A percentile compares a stretch with the other conserved stretches of the same genome.
These are phyloP conservation scores for Musa acuminata DNA, from an alignment of 176 grass and related monocot genomes.

Conservation along the genomic window DNA sequence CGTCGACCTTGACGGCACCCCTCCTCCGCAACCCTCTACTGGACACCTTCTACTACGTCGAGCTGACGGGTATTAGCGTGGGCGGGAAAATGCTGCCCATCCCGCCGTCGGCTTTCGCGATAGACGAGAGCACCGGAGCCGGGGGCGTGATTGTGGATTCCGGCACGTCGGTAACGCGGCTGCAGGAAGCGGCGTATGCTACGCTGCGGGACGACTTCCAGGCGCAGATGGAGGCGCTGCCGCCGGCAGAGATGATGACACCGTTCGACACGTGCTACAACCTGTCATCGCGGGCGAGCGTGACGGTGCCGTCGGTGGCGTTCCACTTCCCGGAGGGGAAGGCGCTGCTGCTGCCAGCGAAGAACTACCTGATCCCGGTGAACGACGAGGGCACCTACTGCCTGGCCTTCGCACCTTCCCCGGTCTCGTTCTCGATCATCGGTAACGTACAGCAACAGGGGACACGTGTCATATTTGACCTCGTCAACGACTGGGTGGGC, in stretches of 20 bases:
- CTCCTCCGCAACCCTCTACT: constrained; percentile 39
- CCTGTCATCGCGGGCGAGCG: constrained; percentile 45
- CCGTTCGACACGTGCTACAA: constrained; percentile 97
- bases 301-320: constrained; percentile 64
- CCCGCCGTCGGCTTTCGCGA: constrained; percentile 30
- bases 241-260: constrained; percentile 15
- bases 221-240: constrained; percentile 27
- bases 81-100: constrained; percentile 50
- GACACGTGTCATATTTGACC: constrained; percentile 62
- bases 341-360: constrained; percentile 49
- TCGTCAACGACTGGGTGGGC: constrained; percentile 44
- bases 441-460: constrained; percentile 96
- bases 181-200: constrained; percentile 36
- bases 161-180: constrained; percentile 55
- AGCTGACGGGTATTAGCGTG: constrained; percentile 39
- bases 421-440: constrained; percentile 60
- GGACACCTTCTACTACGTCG: constrained; percentile 74
- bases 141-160: constrained; percentile 91
- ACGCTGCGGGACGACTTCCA: constrained; percentile 52
- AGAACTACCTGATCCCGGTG: constrained; percentile 89
- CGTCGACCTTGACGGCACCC: constrained; percentile 26
- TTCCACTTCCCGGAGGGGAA: constrained; percentile 45
- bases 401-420: constrained; percentile 65
- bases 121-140: constrained; percentile 31
- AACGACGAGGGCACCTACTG: constrained; percentile 59